phyloP scores from a whole-genome alignment of 1,139 yeast species.

The Pichia sp. region DNA sequence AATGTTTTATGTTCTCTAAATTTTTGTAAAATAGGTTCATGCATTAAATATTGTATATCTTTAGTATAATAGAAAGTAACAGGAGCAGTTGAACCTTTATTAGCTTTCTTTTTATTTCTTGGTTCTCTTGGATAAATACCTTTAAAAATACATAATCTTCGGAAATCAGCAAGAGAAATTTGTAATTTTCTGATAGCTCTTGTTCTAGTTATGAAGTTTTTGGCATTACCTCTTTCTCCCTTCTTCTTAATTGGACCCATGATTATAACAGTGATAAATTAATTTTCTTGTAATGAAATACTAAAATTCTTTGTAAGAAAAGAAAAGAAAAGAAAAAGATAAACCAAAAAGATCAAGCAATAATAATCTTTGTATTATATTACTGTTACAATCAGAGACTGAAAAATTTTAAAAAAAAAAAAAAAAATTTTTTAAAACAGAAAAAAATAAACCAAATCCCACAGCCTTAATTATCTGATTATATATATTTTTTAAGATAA shows the following conservation, averaged over 20 bases:
- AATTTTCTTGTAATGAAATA: too few species aligned
- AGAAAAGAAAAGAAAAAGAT: not conserved
- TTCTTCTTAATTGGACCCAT: conserved; percentile 62
- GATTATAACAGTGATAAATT: too few species aligned
- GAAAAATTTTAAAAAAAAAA: not conserved
- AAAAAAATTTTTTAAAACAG: not conserved
- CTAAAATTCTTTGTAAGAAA: not conserved
- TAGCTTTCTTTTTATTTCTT: conserved; percentile 91
- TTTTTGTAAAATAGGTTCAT: conserved; percentile 88
- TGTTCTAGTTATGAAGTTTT: conserved; percentile 87
- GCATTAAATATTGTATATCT: conserved; percentile 90
- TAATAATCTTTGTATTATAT: too few species aligned
- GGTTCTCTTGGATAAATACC: conserved; percentile 98
- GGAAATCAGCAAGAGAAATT: conserved; percentile 94
- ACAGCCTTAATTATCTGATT: not conserved
- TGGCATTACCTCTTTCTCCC: conserved; percentile 85
- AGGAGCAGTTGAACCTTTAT: conserved; percentile 94
- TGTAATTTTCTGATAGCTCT: conserved; percentile 92
- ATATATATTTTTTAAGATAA: not conserved
- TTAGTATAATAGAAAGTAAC: conserved; percentile 90
- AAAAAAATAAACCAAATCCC: not conserved
- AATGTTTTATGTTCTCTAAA: conserved; percentile 95
- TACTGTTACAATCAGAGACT: too few species aligned
- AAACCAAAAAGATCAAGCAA: too few species aligned
- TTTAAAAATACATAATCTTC: conserved; percentile 94